phyloP scores from a whole-genome alignment of 768 basidiomycete species.

The Suillus lakei region DNA sequence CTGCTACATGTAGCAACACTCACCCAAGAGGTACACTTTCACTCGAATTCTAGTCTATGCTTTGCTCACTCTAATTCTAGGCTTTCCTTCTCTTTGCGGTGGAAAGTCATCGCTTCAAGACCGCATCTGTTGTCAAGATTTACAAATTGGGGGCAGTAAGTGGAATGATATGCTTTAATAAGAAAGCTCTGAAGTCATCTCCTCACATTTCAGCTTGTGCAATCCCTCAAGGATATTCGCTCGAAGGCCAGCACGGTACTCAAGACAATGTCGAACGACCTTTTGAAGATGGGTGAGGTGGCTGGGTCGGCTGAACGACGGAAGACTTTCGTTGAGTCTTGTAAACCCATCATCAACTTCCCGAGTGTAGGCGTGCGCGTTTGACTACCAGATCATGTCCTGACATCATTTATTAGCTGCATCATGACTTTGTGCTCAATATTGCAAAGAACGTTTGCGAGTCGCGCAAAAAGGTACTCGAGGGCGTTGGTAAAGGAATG shows the following conservation, averaged over 20 bases:
- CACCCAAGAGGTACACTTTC: slow-evolving; percentile 65
- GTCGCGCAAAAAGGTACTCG: slow-evolving; percentile 70
- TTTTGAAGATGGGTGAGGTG: slow-evolving; percentile 55
- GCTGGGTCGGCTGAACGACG: slow-evolving; percentile 59
- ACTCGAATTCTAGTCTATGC: neutral
- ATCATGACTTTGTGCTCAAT: slow-evolving; percentile 64
- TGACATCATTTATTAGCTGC: slow-evolving; percentile 48
- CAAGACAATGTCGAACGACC: slow-evolving; percentile 57
- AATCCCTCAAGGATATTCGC: slow-evolving; percentile 68
- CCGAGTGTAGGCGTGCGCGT: slow-evolving; percentile 36
- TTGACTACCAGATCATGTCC: neutral
- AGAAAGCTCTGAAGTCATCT: slow-evolving; percentile 1
- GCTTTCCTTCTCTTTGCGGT: slow-evolving; percentile 73
- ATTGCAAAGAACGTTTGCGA: slow-evolving; percentile 71
- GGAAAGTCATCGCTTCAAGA: slow-evolving; percentile 78
- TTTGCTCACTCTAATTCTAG: slow-evolving; percentile 39
- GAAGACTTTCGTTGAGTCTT: slow-evolving; percentile 55
- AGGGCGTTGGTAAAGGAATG: slow-evolving; percentile 75
- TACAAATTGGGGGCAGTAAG: slow-evolving; percentile 76
- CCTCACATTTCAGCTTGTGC: slow-evolving; percentile 55
- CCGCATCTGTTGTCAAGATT: slow-evolving; percentile 66
- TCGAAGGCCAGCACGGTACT: slow-evolving; percentile 54
- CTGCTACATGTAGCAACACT: slow-evolving; percentile 75
- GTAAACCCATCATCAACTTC: slow-evolving; percentile 43
- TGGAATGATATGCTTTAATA: slow-evolving; percentile 12